Percentiles rank a stretch among this genome's conserved stretches.
phyloP scores from a whole-genome alignment of 208 protist genomes.

The Kentomonas sorsogonicus region DNA sequence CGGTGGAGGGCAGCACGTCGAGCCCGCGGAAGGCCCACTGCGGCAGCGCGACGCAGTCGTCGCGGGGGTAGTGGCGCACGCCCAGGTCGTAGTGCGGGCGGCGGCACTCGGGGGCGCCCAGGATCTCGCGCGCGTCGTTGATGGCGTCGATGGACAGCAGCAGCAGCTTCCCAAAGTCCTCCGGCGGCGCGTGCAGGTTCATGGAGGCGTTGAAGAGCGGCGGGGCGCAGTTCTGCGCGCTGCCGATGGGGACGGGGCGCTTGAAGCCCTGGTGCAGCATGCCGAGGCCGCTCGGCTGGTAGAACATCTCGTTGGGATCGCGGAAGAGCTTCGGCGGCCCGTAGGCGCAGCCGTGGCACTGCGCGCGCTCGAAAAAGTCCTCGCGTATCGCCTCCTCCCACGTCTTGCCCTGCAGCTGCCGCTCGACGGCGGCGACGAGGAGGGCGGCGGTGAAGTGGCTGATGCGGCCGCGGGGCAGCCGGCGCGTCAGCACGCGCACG shows the following conservation, averaged over 20 bases:
- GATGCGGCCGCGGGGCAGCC: slow-evolving; percentile 17
- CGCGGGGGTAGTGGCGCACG: slow-evolving; percentile 34
- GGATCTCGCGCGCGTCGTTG: slow-evolving; percentile 40
- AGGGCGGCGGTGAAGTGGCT: slow-evolving; percentile 75
- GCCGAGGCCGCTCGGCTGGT: slow-evolving; percentile 66
- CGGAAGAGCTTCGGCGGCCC: slow-evolving; percentile 66
- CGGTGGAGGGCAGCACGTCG: slow-evolving; percentile 41
- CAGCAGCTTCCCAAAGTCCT: slow-evolving; percentile 80
- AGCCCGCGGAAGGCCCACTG: slow-evolving; percentile 16
- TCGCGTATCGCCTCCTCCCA: slow-evolving; percentile 67
- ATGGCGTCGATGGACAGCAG: slow-evolving; percentile 73
- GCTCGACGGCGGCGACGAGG: slow-evolving; percentile 68
- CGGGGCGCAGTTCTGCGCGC: slow-evolving; percentile 47
- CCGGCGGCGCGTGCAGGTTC: slow-evolving; percentile 68
- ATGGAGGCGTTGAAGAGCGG: slow-evolving; percentile 65
- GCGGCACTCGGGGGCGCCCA: slow-evolving; percentile 15
- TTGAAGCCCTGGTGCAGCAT: slow-evolving; percentile 54
- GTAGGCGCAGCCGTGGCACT: slow-evolving; percentile 65
- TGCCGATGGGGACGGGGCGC: slow-evolving; percentile 26
- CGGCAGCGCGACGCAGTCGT: slow-evolving; percentile 30
- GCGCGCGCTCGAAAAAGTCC: slow-evolving; percentile 54
- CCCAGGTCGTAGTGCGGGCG: slow-evolving; percentile 68
- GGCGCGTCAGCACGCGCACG: slow-evolving; percentile 11
- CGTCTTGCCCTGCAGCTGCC: slow-evolving; percentile 40
- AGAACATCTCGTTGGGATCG: slow-evolving; percentile 78